These are phyloP conservation scores for Pascua guehoae DNA, from an alignment of 1,284 basidiomycete species.

Conservation along the genomic window DNA sequence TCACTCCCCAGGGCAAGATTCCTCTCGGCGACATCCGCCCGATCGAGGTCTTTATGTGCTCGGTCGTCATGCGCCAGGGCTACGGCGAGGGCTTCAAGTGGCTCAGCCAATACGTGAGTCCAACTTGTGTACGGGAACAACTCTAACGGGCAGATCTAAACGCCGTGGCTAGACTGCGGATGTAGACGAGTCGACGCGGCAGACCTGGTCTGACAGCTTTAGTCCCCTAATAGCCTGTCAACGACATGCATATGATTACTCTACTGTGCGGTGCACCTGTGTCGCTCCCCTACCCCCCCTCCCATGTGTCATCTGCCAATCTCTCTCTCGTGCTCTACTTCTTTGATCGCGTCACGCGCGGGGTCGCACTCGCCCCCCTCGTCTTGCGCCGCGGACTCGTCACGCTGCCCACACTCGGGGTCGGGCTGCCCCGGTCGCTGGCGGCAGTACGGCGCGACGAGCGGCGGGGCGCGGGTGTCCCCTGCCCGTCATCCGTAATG, in stretches of 20 bases:
- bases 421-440: slow-evolving; percentile 37
- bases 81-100: slow-evolving; percentile 99
- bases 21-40: slow-evolving; percentile 95
- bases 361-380: slow-evolving; percentile 17
- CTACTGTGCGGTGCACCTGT: not conserved
- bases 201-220: not conserved
- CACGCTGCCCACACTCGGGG: slow-evolving; percentile 32
- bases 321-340: slow-evolving; percentile 7
- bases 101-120: slow-evolving; percentile 89
- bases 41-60: slow-evolving; percentile 99
- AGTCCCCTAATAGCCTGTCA: slow-evolving; percentile 2
- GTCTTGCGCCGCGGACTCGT: slow-evolving; percentile 2
- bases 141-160: slow-evolving; percentile 5
- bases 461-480: slow-evolving; percentile 14
- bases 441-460: slow-evolving; percentile 23
- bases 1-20: slow-evolving; percentile 73
- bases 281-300: not conserved
- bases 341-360: slow-evolving; percentile 22
- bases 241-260: slow-evolving; percentile 6
- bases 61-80: slow-evolving; percentile 96
- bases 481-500: not conserved
- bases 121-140: not conserved
- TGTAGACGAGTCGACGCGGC: not conserved
- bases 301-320: not conserved
- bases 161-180: not conserved